Percentiles rank a stretch among this genome's conserved stretches.
phyloP scores from a whole-genome alignment of 305 asterid genomes.

The Fraxinus greggii region DNA sequence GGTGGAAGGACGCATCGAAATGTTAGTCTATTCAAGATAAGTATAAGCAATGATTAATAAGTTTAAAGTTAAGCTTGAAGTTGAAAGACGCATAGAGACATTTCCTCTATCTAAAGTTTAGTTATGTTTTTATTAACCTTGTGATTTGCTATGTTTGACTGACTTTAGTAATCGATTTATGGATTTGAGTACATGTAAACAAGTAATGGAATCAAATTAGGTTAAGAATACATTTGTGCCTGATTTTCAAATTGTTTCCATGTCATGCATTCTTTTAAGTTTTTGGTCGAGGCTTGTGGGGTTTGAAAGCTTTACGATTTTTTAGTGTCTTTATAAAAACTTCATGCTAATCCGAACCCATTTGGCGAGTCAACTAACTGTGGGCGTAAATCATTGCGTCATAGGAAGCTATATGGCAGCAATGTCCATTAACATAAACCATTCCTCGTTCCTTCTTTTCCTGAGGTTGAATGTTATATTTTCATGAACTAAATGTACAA shows the following conservation, averaged over 20 bases:
- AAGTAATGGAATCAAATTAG: background rate
- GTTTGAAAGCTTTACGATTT: background rate
- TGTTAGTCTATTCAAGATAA: background rate
- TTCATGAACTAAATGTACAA: background rate
- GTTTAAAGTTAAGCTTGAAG: background rate
- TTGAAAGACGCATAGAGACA: background rate
- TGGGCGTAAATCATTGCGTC: background rate
- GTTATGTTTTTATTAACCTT: background rate
- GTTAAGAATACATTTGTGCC: background rate
- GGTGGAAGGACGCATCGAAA: background rate
- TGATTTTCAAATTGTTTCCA: background rate
- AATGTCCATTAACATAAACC: background rate
- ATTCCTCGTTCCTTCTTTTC: background rate
- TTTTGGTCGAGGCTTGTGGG: background rate
- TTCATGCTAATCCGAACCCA: background rate
- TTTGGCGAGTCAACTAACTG: background rate
- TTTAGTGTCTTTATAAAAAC: background rate
- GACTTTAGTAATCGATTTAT: background rate
- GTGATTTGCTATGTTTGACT: background rate
- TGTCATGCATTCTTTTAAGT: background rate
- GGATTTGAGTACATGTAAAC: background rate
- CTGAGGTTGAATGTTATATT: background rate
- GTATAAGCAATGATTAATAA: background rate
- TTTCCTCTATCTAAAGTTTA: background rate
- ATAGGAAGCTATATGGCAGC: background rate